Evolutionary conservation across 352 stramenopile genomes (phyloP), one percentile per base, ranked within the genome.

Genomic region (Phytophthora aleatoria): DNA sequence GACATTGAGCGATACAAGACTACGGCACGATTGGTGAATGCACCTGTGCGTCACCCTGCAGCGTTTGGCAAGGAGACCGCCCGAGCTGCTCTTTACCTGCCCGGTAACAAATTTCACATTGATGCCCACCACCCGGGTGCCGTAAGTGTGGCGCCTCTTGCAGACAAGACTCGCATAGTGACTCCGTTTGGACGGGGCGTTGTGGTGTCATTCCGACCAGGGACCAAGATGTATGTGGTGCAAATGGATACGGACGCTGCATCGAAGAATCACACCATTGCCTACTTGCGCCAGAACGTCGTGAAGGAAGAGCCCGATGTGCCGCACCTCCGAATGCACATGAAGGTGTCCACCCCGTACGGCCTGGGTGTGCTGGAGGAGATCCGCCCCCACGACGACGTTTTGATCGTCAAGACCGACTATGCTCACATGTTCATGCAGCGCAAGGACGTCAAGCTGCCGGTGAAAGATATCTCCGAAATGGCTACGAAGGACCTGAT

Each of bases 371-470:
- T 76, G 13, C 74, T 95, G 31, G 77, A 87, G 16, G 82, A 90
- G 42, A 85, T 94, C 24, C 87, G 87, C 10, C 64, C 77, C 1
- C 61, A 77, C 16, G 83, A 94, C 31, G 83, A 83, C 12, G 77
- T 95, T 3, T 50, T 93, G 24, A 67, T 92, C 28, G 81, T 95
- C 16, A 73, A 89, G 61, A 81, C 76, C 2, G 63, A 76, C 15
- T 94, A 87, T 47, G 85, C 73, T 5, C 76, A 71, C 42, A 73
- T 95, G 77, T 95, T 82, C 65, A 89, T 95, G 81, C 85, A 95
- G 50, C 79, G 76, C 28, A 89, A 87, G 69, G 85, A 94, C 33
- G 81, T 95, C 3, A 81, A 78, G 58, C 51, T 91, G 16, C 83
- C 82, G 7, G 54, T 72, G 53, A 91, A 91, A 55, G 61, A 83